phyloP scores from a whole-genome alignment of 352 stramenopile genomes.

The Globisporangium parvum region DNA sequence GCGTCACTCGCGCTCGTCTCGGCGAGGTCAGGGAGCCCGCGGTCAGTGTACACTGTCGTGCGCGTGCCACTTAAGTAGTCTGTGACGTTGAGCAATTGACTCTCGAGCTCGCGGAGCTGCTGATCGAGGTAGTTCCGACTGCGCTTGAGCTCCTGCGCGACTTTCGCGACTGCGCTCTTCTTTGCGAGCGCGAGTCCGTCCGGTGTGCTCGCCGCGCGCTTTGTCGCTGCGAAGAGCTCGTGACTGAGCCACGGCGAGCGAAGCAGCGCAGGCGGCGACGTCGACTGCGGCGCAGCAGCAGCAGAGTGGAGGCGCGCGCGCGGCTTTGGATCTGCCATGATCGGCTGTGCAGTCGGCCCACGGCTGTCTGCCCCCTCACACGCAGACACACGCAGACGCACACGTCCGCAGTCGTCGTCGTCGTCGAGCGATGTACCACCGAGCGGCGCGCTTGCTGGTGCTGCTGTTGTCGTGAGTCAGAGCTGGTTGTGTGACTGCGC shows the following conservation, averaged over 20 bases:
- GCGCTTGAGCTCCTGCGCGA: conserved; percentile 64
- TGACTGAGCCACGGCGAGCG: conserved; percentile 58
- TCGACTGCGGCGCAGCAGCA: not conserved
- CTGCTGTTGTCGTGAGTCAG: no score
- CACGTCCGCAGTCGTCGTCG: not conserved
- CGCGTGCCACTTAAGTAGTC: conserved; percentile 49
- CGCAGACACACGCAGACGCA: not conserved
- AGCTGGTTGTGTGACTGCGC: no score
- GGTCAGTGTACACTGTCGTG: conserved; percentile 34
- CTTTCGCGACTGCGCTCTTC: conserved; percentile 44
- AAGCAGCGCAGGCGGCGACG: conserved; percentile 20
- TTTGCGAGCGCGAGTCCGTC: conserved; percentile 40
- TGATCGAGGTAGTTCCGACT: conserved; percentile 45
- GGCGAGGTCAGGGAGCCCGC: conserved; percentile 4
- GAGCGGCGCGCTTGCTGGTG: no score
- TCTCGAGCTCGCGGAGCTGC: conserved; percentile 57
- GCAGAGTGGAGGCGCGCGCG: not conserved
- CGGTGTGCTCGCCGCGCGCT: conserved; percentile 39
- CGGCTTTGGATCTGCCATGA: conserved; percentile 7
- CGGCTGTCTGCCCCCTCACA: no score
- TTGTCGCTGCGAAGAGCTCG: conserved; percentile 53
- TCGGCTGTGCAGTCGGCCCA: not conserved
- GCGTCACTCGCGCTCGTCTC: conserved; percentile 1
- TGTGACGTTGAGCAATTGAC: conserved; percentile 47
- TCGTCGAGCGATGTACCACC: no score